A percentile compares a stretch with the other conserved stretches of the same genome.
These are phyloP conservation scores for Jaminaea rosea DNA, from an alignment of 1,284 basidiomycete species.

Conservation along the genomic window DNA sequence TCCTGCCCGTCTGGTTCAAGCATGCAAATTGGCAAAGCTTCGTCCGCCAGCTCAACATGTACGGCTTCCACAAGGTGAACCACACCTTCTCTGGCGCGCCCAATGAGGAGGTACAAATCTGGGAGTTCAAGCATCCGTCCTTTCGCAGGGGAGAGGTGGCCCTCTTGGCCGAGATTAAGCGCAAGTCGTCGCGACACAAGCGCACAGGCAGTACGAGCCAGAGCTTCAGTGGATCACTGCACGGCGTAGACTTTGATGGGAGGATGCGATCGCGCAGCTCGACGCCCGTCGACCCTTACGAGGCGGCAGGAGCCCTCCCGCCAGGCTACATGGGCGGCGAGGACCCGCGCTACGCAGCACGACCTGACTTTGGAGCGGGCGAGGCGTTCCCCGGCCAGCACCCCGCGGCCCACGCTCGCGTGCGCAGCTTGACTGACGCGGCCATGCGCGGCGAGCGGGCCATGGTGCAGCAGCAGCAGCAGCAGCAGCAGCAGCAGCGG, in stretches of 20 bases:
- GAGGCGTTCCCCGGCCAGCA: too few relatives aligned
- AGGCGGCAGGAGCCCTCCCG: not conserved
- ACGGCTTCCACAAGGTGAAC: slow-evolving; percentile 42
- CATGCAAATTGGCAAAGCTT: slow-evolving; percentile 44
- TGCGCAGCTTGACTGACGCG: slow-evolving; percentile 13
- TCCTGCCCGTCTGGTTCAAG: slow-evolving; percentile 42
- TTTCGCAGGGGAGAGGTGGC: slow-evolving; percentile 36
- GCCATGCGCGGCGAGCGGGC: slow-evolving; percentile 19
- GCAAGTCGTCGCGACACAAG: slow-evolving; percentile 35
- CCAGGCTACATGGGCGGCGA: not conserved
- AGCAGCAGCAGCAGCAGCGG: too few relatives aligned
- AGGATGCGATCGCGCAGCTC: not conserved
- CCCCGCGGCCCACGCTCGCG: not conserved
- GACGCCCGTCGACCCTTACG: not conserved
- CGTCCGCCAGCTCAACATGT: slow-evolving; percentile 39
- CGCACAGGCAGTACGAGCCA: slow-evolving; percentile 15
- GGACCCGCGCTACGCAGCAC: not conserved
- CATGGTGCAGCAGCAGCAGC: too few relatives aligned
- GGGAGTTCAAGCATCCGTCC: slow-evolving; percentile 37
- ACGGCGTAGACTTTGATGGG: not conserved
- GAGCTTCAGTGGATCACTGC: slow-evolving; percentile 1
- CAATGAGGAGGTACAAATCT: slow-evolving; percentile 35
- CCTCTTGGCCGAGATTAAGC: slow-evolving; percentile 35
- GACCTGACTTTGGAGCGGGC: too few relatives aligned
- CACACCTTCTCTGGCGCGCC: slow-evolving; percentile 35